Evolutionary conservation across 306 rosid genomes (phyloP), one percentile per base, ranked within the genome.

Genomic region (Fragaria vesca): DNA sequence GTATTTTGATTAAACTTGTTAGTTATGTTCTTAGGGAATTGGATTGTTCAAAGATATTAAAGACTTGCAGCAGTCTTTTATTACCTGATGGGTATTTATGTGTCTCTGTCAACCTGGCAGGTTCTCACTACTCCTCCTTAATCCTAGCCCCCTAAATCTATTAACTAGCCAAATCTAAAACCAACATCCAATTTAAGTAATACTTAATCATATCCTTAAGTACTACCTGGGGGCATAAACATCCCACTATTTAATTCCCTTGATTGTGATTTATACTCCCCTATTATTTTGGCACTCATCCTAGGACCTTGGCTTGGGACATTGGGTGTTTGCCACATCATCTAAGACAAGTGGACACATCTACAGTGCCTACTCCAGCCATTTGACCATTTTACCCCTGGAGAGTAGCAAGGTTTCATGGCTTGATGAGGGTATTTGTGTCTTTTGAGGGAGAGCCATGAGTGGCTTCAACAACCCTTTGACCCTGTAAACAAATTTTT

Each of bases 31-130:
- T 32, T 16, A 16, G 20, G 69, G 21, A 63, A 63, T 63, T 63
- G 38, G 21, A 34, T 30, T 63, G 40, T 63, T 30, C 21, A 63
- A 21, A 62, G 43, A 62, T 13, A 24, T 26, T 28, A 12, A 34
- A 40, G 18, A 36, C 21, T 8, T 36, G 24, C 7, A 36, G 69
- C 69, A 63, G 69, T 32, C 45, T 32, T 30, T 45, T 34, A 34
- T 32, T 63, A 34, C 43, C 45, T 63, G 69, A 63, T 32, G 24
- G 24, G 47, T 66, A 38, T 66, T 66, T 66, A 66, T 36, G 45
- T 65, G 48, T 36, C 70, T 65, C 70, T 66, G 71, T 66, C 71
- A 18, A 8, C 46, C 18, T 66, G 71, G 28, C 71, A 66, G 71
- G 48, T 20, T 21, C 42, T 30, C 40, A 11, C 66, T 52, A 57